These are phyloP conservation scores for Torulaspora maleeae DNA, from an alignment of 805 yeast genomes.

Conservation along the genomic window DNA sequence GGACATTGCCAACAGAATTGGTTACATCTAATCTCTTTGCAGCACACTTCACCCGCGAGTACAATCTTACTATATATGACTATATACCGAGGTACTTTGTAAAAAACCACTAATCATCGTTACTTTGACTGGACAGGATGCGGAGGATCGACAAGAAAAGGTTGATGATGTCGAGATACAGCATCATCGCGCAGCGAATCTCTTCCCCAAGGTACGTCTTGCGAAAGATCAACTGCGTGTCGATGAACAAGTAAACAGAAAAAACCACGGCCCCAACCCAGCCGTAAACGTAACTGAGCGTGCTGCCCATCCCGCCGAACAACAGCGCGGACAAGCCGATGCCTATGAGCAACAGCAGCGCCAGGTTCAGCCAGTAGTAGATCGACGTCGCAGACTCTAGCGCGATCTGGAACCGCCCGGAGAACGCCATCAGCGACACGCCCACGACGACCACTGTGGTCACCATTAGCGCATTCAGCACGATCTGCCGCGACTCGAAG, in stretches of 20 bases:
- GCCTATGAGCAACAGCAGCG: constrained; percentile 64
- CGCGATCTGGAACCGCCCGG: constrained; percentile 43
- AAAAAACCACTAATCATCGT: constrained; percentile 16
- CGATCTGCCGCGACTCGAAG: constrained; percentile 55
- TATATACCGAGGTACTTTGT: constrained; percentile 4
- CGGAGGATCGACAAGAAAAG: constrained; percentile 73
- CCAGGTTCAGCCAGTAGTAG: constrained; percentile 42
- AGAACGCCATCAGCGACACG: constrained; percentile 68
- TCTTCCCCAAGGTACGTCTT: constrained; percentile 79
- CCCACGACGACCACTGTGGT: constrained; percentile 72
- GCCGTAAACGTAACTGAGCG: constrained; percentile 62
- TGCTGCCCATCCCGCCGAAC: constrained; percentile 57
- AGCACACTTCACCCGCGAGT: background rate
- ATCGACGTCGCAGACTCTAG: constrained; percentile 35
- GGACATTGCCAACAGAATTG: constrained; percentile 99
- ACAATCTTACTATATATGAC: background rate
- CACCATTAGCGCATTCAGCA: constrained; percentile 65
- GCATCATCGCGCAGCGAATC: constrained; percentile 68
- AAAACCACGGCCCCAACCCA: constrained; percentile 71
- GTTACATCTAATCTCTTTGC: constrained; percentile 72
- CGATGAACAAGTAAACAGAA: constrained; percentile 66
- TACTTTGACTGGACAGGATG: constrained; percentile 41
- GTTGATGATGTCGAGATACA: constrained; percentile 79
- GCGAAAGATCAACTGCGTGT: constrained; percentile 75
- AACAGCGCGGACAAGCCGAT: constrained; percentile 59